Base-by-base conservation (phyloP, 805 yeast genomes). In the Starmera quercuum region DNA sequence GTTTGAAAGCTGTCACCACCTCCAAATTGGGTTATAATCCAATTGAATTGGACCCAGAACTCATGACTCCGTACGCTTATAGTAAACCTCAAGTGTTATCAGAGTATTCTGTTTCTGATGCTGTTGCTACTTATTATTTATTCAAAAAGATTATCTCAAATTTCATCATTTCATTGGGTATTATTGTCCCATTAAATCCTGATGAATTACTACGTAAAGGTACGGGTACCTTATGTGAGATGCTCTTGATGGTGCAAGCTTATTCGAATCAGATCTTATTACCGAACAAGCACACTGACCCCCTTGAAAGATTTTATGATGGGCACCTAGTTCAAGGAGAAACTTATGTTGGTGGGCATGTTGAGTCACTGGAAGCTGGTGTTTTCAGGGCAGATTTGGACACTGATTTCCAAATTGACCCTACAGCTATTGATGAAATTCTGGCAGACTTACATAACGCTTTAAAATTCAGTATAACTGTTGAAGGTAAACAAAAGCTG, bases 291-390 rank as follows among this genome's bases (percentile, higher is more conserved):
- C 94, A 94, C 49, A 71, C 78, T 6, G 98, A 92, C 41, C 95
- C 97, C 1, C 70, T 82, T n/a, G 97, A 90, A 55, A 64, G 96
- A 47, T 92, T 90, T 53, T 90, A 86, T 57, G 83, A 92, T 44
- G 98, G 97, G 3, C 98, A 92, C 59, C 59, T 92, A 35, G 57
- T 92, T 27, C 97, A 90, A 50, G 80, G 95, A 1, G 99, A 92
- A 58, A 92, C 99, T 0, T 92, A 92, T 53, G 97, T 92, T 19
- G 99, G 99, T 38, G 99, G 99, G 2, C 98, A 92, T 47, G 99
- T 92, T 16, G 97, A 94, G 58, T 84, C 96, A 7, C 61, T 94
- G 35, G 98, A 94, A 56, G 96, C 98, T 8, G 99, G 99, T 35
- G 98, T 92, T 1, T 92, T 94, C 52, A 65, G 99, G 46, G 81